Percentiles rank a stretch among this genome's conserved stretches.
phyloP scores from a whole-genome alignment of 768 basidiomycete species.

The Leucosporidium yakuticum region DNA sequence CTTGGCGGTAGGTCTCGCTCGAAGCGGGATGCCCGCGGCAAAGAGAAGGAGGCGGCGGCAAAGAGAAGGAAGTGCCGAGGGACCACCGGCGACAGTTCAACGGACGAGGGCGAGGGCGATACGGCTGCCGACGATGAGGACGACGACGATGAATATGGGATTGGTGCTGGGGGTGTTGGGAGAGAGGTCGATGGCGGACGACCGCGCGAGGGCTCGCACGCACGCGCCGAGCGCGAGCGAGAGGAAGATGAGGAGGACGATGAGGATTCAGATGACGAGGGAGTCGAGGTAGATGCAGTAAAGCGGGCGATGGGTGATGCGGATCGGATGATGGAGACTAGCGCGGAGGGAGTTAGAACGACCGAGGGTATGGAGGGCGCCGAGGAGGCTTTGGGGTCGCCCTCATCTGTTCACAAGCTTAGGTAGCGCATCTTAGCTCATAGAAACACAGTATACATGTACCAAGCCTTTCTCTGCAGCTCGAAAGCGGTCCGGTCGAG shows the following conservation, averaged over 20 bases:
- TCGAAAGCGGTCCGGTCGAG: no score
- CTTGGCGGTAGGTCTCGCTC: not conserved
- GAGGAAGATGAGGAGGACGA: not conserved
- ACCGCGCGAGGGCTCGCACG: not conserved
- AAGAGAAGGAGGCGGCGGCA: not conserved
- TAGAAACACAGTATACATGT: no score
- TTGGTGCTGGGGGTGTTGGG: no score
- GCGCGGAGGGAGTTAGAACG: no score
- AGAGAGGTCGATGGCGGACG: not conserved
- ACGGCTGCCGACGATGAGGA: not conserved
- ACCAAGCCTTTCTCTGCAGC: no score
- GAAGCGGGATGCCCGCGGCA: not conserved
- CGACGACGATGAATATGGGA: not conserved
- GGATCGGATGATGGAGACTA: no score
- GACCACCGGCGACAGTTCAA: not conserved
- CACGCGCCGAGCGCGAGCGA: not conserved
- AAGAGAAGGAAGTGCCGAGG: not conserved
- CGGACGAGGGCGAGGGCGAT: not conserved
- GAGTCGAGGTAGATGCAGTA: not conserved
- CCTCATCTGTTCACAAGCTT: no score
- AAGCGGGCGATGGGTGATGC: not conserved
- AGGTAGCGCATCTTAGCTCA: no score
- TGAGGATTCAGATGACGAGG: not conserved
- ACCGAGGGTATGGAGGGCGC: no score
- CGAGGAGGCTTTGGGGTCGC: no score